phyloP scores from a whole-genome alignment of 2,329 filamentous ascomycete genomes.

The Aaosphaeria arxii region DNA sequence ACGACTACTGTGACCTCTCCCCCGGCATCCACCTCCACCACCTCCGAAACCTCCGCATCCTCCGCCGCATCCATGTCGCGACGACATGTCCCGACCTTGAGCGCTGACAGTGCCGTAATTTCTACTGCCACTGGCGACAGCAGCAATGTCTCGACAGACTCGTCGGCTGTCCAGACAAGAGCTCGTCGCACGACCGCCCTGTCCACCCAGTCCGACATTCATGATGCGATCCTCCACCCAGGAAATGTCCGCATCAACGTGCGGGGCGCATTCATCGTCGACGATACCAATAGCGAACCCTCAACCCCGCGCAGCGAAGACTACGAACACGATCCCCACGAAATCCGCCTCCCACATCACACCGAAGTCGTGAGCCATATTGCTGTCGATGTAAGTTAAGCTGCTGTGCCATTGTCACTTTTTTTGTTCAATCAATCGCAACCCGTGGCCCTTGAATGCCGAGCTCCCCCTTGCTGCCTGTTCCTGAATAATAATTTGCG shows the following conservation, averaged over 20 bases:
- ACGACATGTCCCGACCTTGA: conserved; percentile 15
- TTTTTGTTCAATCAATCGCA: no score
- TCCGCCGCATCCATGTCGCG: conserved; percentile 25
- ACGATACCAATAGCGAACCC: conserved; percentile 55
- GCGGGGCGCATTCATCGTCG: conserved; percentile 92
- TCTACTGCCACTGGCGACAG: neutral
- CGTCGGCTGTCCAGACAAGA: neutral
- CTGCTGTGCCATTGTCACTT: neutral
- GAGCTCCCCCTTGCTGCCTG: no score
- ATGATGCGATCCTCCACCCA: conserved; percentile 56
- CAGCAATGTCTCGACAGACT: no score
- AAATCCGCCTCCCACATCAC: conserved; percentile 95
- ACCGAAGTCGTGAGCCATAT: conserved; percentile 95
- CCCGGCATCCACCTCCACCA: no score
- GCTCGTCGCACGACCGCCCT: conserved; percentile 21
- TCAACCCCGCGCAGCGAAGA: conserved; percentile 50
- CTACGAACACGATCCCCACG: conserved; percentile 73
- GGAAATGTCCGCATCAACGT: conserved; percentile 90
- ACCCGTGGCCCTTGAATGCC: no score
- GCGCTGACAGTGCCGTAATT: neutral
- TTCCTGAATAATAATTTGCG: neutral
- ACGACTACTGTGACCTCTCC: no score
- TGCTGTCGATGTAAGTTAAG: conserved; percentile 77
- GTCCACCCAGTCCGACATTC: conserved; percentile 39
- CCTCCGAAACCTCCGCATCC: no score